phyloP scores from a whole-genome alignment of 805 yeast species.

The Torulaspora maleeae region DNA sequence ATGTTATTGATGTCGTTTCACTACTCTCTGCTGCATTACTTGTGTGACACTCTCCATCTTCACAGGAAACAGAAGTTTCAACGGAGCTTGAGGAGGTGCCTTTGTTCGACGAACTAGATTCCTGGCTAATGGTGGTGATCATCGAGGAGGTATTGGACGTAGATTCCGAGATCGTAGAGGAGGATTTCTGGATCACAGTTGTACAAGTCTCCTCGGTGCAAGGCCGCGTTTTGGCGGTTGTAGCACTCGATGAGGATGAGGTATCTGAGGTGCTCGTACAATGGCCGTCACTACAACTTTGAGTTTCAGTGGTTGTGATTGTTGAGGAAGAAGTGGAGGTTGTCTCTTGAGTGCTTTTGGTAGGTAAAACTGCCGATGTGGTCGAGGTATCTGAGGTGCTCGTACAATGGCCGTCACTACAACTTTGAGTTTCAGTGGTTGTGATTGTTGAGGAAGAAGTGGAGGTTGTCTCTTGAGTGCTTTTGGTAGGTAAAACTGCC shows the following conservation, averaged over 20 bases:
- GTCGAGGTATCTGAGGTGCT: neutral
- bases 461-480: neutral
- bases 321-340: neutral
- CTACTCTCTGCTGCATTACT: neutral
- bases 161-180: too few species aligned
- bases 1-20: neutral
- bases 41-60: neutral
- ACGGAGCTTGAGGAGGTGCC: neutral
- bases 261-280: neutral
- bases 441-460: slow-evolving; percentile 1
- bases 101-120: neutral
- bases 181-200: neutral
- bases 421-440: neutral
- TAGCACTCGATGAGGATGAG: neutral
- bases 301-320: neutral
- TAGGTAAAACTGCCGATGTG: neutral
- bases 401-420: slow-evolving; percentile 1
- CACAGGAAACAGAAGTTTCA: neutral
- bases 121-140: neutral
- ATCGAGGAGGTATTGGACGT: too few species aligned
- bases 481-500: neutral
- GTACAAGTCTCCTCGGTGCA: neutral
- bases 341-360: neutral
- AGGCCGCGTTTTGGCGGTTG: neutral
- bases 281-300: slow-evolving; percentile 1